Base-by-base conservation (phyloP, 352 stramenopile genomes). In the Phytophthora podocarpi region DNA sequence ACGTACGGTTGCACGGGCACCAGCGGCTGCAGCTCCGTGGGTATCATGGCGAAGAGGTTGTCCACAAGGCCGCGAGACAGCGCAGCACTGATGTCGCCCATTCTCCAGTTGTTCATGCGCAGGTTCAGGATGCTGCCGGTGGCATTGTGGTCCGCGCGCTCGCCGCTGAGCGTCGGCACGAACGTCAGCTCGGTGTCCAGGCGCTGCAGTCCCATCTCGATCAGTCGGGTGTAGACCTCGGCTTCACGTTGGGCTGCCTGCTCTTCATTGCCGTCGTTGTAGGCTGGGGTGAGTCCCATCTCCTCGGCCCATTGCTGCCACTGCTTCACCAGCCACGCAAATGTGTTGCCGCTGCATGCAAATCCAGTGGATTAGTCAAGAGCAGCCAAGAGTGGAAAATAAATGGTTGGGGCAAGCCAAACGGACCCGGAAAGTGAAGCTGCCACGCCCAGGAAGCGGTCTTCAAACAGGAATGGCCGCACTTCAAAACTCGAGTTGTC, bases 31-130 rank as follows among this genome's bases (percentile, higher is more conserved):
- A 91, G 54, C 50, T 76, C 57, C 4, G 31, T 7, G 1, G 86
- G 86, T 12, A 91, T 78, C 79, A 95, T 89, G 7, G 58, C 54
- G 11, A 92, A 72, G 30, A 95, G 73, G 39, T 95, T 93, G 18
- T 78, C 65, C 18, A 95, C 64, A n/a, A 93, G 65, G 4, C 83
- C 83, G 26, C 70, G 72, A 26, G 74, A 82, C 10, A 95, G 65
- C 32, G 86, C 68, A 1, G 86, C 82, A 31, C 73, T 90, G 28
- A 93, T 78, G 39, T 95, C 82, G 27, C 86, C 83, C 26, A 95
- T 71, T 11, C 73, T 86, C 57, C 76, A 89, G 57, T 92, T 93
- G 53, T 76, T 54, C 55, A 89, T 82, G 10, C 58, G 43, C 36
- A 95, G 52, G 8, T 77, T 64, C 21, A 77, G 26, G 40, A 93